Evolutionary conservation across 805 yeast genomes (phyloP).

Genomic region (Sugiyamaella chiloensis): DNA sequence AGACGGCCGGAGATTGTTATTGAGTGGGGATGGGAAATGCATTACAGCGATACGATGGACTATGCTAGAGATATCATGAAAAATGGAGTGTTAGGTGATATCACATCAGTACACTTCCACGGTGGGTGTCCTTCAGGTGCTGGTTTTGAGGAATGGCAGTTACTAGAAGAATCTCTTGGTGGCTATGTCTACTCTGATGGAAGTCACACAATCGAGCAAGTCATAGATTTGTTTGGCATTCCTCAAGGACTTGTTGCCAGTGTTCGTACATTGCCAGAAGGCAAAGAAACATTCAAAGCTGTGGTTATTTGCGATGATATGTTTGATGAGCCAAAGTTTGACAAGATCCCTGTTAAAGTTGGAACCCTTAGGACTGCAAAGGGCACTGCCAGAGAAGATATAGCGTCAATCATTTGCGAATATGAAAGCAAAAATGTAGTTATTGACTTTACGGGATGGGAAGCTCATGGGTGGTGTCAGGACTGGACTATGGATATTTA

Average conservation of each 20-base stretch:
- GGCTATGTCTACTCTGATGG: conserved; percentile 17
- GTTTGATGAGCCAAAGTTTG: conserved; percentile 9
- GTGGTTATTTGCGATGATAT: conserved; percentile 9
- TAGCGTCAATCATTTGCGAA: conserved; percentile 12
- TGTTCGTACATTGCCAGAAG: conserved; percentile 10
- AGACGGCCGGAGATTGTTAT: conserved; percentile 10
- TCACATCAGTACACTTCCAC: conserved; percentile 15
- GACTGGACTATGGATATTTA: conserved; percentile 16
- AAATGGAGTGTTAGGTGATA: conserved; percentile 8
- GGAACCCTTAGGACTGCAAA: conserved; percentile 8
- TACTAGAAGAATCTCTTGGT: conserved; percentile 11
- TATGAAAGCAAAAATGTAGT: conserved; percentile 6
- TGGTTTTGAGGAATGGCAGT: conserved; percentile 13
- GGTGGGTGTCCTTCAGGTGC: conserved; percentile 16
- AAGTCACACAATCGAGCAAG: conserved; percentile 14
- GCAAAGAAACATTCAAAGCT: conserved; percentile 13
- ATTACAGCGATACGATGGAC: conserved; percentile 14
- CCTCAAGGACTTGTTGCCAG: conserved; percentile 12
- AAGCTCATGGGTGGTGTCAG: conserved; percentile 14
- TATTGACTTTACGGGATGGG: conserved; percentile 15
- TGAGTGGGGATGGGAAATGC: conserved; percentile 18
- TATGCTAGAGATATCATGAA: conserved; percentile 8
- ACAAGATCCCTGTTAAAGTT: conserved; percentile 13
- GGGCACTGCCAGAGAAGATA: conserved; percentile 9
- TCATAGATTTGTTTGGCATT: conserved; percentile 12